A percentile compares a stretch with the other conserved stretches of the same genome.
Evolutionary conservation across 2,329 filamentous ascomycete genomes (phyloP).

Genomic region (Trichoderma aggressivum): DNA sequence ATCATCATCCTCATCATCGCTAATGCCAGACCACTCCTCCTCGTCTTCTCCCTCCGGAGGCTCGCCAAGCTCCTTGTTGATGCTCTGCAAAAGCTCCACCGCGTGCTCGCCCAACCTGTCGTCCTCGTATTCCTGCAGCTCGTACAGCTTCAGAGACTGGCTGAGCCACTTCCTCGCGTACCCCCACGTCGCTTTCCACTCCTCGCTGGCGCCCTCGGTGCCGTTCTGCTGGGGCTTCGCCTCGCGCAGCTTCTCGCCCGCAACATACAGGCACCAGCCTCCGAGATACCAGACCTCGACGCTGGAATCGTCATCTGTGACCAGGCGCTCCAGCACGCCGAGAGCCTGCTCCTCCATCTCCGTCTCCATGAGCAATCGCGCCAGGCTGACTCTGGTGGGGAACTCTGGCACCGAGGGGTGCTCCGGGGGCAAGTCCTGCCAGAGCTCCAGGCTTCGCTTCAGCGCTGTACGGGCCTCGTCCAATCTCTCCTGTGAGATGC

Average conservation of each 20-base stretch:
- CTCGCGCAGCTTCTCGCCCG: slow-evolving; percentile 62
- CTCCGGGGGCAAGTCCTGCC: slow-evolving; percentile 72
- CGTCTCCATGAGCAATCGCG: slow-evolving; percentile 84
- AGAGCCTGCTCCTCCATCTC: slow-evolving; percentile 82
- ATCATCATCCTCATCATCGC: slow-evolving; percentile 45
- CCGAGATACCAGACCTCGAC: slow-evolving; percentile 97
- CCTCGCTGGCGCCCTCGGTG: slow-evolving; percentile 38
- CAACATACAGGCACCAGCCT: slow-evolving; percentile 84
- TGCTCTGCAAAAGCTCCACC: slow-evolving; percentile 62
- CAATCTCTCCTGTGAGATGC: slow-evolving; percentile 78
- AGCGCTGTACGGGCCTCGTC: slow-evolving; percentile 81
- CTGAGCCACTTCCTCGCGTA: slow-evolving; percentile 80
- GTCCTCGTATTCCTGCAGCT: slow-evolving; percentile 78
- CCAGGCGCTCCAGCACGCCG: slow-evolving; percentile 76
- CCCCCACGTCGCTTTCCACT: slow-evolving; percentile 61
- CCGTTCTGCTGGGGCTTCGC: slow-evolving; percentile 36
- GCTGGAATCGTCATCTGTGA: slow-evolving; percentile 86
- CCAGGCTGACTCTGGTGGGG: slow-evolving; percentile 76
- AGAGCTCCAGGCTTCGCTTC: slow-evolving; percentile 73
- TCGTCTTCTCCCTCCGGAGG: slow-evolving; percentile 53
- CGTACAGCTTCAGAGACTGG: slow-evolving; percentile 76
- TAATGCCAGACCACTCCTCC: slow-evolving; percentile 54
- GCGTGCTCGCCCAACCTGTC: slow-evolving; percentile 73
- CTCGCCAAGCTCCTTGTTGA: slow-evolving; percentile 63
- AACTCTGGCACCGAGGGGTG: slow-evolving; percentile 79